Evolutionary conservation across 2,329 filamentous ascomycete species (phyloP), one percentile per base, ranked within the genome.

Genomic region (Rhinocladiella similis): DNA sequence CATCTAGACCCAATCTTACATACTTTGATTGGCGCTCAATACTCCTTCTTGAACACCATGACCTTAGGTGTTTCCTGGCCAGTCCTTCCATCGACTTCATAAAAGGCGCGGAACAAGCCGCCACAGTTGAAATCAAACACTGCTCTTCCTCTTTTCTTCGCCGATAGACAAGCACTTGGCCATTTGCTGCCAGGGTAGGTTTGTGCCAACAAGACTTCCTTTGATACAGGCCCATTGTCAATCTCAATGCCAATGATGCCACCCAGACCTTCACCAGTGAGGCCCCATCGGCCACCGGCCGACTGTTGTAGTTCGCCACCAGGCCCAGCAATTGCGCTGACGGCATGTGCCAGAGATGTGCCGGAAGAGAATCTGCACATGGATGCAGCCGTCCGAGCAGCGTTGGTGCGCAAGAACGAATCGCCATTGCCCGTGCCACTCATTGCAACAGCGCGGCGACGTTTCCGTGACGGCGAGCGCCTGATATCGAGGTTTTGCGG

Each of bases 391-490:
- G 89, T 92, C 29, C 89, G 83, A 0, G 82, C 83, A 1, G 91
- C 91, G 13, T 80, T 82, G 1, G 84, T 76, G 3, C 90, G 85
- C 14, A 96, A 78, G 70, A 96, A 96, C 0, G 89, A 90, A 72
- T 96, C 91, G 0, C 92, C 91, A 65, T 96, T 96, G 0, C 91
- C 92, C 0, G 91, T 93, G 0, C 90, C 89, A 0, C 89, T 93
- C 9, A 90, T 64, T 6, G 61, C 29, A 6, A 62, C 50, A 7
- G 54, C 48, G 20, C 62, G n/a, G 3, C 29, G 61, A 54, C 50
- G 53, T 36, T 42, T 50, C 12, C 16, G 53, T 18, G 12, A 35
- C 2, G n/a, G 25, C n/a, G 12, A 9, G 29, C 19, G 14, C n/a
- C 18, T 13, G 18, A 9, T 18, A 39, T 13, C 53, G 20, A 45